A percentile compares a stretch with the other conserved stretches of the same genome.
phyloP scores from a whole-genome alignment of 2,329 filamentous ascomycete species.

The Davidsoniella virescens region DNA sequence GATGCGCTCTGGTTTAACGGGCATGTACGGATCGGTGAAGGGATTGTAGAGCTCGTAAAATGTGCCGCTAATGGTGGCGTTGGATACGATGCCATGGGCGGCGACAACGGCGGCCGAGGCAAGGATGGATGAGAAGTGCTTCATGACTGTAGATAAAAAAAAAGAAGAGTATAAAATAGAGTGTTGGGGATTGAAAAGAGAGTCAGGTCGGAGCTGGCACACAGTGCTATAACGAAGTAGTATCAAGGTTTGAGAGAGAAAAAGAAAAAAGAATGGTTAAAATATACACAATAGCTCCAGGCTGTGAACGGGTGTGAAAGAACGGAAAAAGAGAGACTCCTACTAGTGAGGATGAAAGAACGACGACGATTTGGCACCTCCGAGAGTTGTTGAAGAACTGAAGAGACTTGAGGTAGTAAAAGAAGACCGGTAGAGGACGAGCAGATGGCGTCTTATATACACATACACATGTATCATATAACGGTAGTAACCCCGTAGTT shows the following conservation, averaged over 20 bases:
- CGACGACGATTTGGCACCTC: background rate
- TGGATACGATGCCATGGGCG: constrained; percentile 33
- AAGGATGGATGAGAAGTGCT: constrained; percentile 3
- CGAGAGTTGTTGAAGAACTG: background rate
- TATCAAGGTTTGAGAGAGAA: constrained; percentile 12
- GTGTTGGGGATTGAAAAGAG: background rate
- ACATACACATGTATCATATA: too few relatives aligned
- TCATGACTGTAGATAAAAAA: constrained; percentile 9
- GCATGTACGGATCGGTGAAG: constrained; percentile 28
- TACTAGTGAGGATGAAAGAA: constrained; percentile 5
- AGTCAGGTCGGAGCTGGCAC: constrained; percentile 6
- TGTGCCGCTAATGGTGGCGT: constrained; percentile 26
- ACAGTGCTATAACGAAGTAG: constrained; percentile 12
- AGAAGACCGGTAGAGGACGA: too few relatives aligned
- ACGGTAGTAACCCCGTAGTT: too few relatives aligned
- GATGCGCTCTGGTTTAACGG: constrained; percentile 32
- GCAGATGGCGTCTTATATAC: too few relatives aligned
- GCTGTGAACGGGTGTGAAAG: background rate
- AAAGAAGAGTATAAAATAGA: background rate
- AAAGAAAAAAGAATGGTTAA: background rate
- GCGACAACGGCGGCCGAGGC: constrained; percentile 24
- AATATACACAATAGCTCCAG: background rate
- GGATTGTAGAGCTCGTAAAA: constrained; percentile 22
- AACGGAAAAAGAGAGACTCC: constrained; percentile 12
- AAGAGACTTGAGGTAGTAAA: background rate